Conservation (phyloP, 768 basidiomycete species). For the Boletus edulis region DNA sequence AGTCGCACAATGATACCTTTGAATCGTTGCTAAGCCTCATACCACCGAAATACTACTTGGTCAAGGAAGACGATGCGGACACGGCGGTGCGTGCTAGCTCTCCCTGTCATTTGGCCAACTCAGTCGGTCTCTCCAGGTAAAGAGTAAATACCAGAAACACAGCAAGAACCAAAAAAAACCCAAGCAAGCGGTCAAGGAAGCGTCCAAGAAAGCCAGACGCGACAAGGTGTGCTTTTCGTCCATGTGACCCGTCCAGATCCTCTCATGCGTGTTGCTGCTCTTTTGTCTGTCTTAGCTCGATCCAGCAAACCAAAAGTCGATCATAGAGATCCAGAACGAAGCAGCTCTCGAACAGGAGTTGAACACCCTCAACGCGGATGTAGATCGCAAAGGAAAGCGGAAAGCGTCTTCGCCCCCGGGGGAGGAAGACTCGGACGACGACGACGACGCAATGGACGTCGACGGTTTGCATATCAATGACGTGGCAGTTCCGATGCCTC, state of each 20-base stretch:
- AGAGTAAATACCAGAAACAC: constrained; percentile 80
- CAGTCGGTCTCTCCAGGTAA: constrained; percentile 21
- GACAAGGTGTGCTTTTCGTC: constrained; percentile 60
- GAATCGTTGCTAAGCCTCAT: constrained; percentile 82
- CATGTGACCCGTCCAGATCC: too few species aligned
- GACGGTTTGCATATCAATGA: constrained; percentile 23
- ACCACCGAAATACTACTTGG: constrained; percentile 84
- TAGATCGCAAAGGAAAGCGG: constrained; percentile 45
- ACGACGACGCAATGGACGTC: constrained; percentile 26
- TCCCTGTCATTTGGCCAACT: background rate
- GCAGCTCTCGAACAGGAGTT: constrained; percentile 31
- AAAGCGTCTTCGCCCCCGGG: constrained; percentile 32
- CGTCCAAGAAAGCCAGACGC: constrained; percentile 81
- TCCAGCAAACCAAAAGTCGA: constrained; percentile 81
- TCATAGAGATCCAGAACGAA: constrained; percentile 72
- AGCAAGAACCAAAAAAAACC: constrained; percentile 82
- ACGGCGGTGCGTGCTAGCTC: constrained; percentile 9
- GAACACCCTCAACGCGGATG: constrained; percentile 14
- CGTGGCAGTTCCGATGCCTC: constrained; percentile 61
- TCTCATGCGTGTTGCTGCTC: too few species aligned
- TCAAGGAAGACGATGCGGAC: constrained; percentile 13
- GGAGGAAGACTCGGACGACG: constrained; percentile 28
- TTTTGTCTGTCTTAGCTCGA: constrained; percentile 61
- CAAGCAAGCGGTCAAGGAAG: constrained; percentile 86
- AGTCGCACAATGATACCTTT: constrained; percentile 84